phyloP scores from a whole-genome alignment of 2,329 filamentous ascomycete genomes.

The Colletotrichum ledebouriae region DNA sequence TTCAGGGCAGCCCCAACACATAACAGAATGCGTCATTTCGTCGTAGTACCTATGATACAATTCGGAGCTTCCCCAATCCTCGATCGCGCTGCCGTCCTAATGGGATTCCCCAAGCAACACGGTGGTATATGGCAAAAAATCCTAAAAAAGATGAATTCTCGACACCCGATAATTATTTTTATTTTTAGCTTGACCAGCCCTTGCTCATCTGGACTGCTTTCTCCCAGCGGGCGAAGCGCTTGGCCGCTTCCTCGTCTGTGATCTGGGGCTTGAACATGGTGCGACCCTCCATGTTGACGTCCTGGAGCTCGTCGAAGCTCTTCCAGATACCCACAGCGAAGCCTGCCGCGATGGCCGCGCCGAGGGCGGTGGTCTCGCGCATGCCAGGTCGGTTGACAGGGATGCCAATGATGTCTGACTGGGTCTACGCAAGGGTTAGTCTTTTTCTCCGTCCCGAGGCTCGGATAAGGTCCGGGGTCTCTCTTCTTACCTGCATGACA shows the following conservation, averaged over 20 bases:
- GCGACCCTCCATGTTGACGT: constrained; percentile 78
- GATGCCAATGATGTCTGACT: constrained; percentile 85
- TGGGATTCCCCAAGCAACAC: constrained; percentile 35
- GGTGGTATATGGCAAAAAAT: constrained; percentile 39
- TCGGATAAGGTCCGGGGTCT: constrained; percentile 34
- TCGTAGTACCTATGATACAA: constrained; percentile 39
- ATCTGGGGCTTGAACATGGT: constrained; percentile 78
- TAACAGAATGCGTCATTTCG: constrained; percentile 36
- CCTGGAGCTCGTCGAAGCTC: constrained; percentile 77
- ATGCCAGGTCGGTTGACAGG: constrained; percentile 83
- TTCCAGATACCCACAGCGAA: constrained; percentile 82
- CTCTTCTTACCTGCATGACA: constrained; percentile 73
- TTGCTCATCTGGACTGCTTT: constrained; percentile 84
- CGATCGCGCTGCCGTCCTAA: constrained; percentile 34
- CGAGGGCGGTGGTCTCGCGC: constrained; percentile 86
- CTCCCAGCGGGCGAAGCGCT: constrained; percentile 79
- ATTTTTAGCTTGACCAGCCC: constrained; percentile 70
- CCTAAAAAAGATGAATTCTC: neutral
- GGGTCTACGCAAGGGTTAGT: constrained; percentile 63
- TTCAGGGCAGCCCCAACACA: constrained; percentile 22
- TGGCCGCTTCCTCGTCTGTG: constrained; percentile 67
- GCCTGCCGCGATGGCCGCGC: constrained; percentile 86
- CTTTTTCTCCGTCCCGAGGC: constrained; percentile 30
- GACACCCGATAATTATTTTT: neutral
- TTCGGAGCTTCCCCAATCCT: constrained; percentile 17